Percentiles rank a stretch among this genome's conserved stretches.
These are phyloP conservation scores for Phytophthora fragariae DNA, from an alignment of 352 stramenopile species.

Conservation along the genomic window DNA sequence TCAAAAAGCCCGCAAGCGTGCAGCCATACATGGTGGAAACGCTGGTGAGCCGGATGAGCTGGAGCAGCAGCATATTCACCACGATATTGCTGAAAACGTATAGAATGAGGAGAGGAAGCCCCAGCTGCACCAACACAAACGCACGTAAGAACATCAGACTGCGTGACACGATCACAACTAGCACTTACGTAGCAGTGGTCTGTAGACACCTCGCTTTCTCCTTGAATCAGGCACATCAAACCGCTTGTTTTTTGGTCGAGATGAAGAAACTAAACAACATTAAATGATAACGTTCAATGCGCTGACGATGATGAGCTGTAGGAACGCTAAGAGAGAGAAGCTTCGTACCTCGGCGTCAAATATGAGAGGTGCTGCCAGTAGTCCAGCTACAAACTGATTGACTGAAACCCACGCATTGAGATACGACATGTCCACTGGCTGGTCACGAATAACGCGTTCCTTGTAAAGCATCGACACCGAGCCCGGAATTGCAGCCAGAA, in stretches of 20 bases:
- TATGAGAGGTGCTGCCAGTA: conserved; percentile 81
- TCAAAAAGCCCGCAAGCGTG: conserved; percentile 75
- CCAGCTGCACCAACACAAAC: conserved; percentile 53
- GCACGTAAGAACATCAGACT: background rate
- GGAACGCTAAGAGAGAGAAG: background rate
- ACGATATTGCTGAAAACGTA: conserved; percentile 85
- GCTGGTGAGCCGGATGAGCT: conserved; percentile 80
- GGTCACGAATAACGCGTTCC: conserved; percentile 78
- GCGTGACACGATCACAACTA: background rate
- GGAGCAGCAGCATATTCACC: conserved; percentile 77
- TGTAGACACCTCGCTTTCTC: conserved; percentile 65
- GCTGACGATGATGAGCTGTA: background rate
- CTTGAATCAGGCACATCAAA: conserved; percentile 83
- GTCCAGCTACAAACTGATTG: conserved; percentile 86
- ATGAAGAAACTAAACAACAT: conserved; percentile 50
- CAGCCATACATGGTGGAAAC: conserved; percentile 80
- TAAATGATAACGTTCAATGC: background rate
- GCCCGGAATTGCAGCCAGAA: conserved; percentile 78
- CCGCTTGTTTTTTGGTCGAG: conserved; percentile 85
- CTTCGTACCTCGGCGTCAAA: conserved; percentile 73
- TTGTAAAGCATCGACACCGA: conserved; percentile 91
- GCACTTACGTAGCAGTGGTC: conserved; percentile 80
- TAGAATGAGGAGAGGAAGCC: conserved; percentile 69
- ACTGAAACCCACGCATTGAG: conserved; percentile 89
- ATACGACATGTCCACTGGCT: conserved; percentile 90